phyloP scores from a whole-genome alignment of 2,329 filamentous ascomycete genomes.

The Beauveria rudraprayagi region DNA sequence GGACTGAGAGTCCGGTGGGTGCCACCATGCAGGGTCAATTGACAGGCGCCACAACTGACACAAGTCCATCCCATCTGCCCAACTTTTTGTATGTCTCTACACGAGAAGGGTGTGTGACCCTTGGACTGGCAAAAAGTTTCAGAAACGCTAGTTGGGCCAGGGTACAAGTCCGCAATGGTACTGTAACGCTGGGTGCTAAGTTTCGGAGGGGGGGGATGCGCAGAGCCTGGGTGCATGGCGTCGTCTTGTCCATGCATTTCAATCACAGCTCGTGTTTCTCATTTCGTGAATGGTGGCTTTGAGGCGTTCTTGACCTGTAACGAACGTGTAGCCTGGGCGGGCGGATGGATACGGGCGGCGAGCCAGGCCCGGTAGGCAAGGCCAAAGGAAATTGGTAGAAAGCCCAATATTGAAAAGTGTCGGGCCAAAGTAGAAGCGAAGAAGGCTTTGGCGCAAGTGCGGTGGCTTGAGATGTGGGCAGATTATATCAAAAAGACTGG shows the following conservation, averaged over 20 bases:
- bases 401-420: neutral
- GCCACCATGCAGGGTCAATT: neutral
- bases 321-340: neutral
- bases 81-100: neutral
- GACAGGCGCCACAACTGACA: slow-evolving; percentile 9
- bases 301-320: neutral
- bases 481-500: neutral
- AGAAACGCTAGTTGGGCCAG: neutral
- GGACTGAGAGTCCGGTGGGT: neutral
- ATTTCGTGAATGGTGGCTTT: neutral
- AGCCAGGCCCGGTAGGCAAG: too few species aligned
- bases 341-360: neutral
- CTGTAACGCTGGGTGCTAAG: neutral
- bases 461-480: neutral
- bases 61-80: slow-evolving; percentile 1
- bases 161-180: neutral
- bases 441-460: neutral
- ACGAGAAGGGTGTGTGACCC: neutral
- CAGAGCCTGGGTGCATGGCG: neutral
- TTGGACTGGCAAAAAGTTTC: slow-evolving; percentile 1
- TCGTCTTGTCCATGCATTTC: neutral
- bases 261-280: neutral
- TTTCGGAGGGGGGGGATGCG: neutral
- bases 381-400: neutral
- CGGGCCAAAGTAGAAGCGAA: neutral